Conservation (phyloP, 768 basidiomycete genomes). For the Tylopilus cervinicoccineus region DNA sequence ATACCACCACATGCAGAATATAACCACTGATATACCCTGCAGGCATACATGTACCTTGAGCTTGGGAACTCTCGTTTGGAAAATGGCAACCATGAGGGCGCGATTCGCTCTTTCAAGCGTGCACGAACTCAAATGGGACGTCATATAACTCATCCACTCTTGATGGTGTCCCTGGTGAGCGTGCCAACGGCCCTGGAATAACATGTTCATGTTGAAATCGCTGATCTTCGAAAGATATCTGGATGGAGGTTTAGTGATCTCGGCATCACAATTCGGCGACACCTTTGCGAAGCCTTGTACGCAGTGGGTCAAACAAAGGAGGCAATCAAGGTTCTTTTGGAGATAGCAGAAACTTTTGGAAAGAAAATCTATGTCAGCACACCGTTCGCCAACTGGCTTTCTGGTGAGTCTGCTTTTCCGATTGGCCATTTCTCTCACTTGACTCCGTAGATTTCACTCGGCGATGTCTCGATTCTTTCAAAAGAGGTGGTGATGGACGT, state of each 20-base stretch:
- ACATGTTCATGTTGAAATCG: not conserved
- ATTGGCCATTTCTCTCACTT: not conserved
- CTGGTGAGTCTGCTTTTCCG: not conserved
- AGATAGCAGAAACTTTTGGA: not conserved
- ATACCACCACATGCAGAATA: not conserved
- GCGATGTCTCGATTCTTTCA: not conserved
- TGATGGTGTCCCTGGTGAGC: not conserved
- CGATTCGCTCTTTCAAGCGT: not conserved
- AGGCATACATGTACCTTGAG: not conserved
- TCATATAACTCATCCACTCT: not conserved
- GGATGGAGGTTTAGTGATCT: too few relatives aligned
- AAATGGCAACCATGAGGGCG: not conserved
- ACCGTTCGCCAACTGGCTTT: not conserved
- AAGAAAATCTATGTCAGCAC: too few relatives aligned
- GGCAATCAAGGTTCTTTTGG: not conserved
- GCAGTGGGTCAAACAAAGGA: not conserved
- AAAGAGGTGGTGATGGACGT: too few relatives aligned
- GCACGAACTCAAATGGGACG: not conserved
- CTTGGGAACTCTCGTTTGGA: not conserved
- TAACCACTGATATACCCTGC: not conserved
- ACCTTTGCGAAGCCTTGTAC: not conserved
- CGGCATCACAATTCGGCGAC: too few relatives aligned
- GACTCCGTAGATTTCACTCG: not conserved
- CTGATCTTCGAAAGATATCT: too few relatives aligned
- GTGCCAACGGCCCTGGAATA: not conserved